phyloP scores from a whole-genome alignment of 164 flowering plant species.

The Santalum album region DNA sequence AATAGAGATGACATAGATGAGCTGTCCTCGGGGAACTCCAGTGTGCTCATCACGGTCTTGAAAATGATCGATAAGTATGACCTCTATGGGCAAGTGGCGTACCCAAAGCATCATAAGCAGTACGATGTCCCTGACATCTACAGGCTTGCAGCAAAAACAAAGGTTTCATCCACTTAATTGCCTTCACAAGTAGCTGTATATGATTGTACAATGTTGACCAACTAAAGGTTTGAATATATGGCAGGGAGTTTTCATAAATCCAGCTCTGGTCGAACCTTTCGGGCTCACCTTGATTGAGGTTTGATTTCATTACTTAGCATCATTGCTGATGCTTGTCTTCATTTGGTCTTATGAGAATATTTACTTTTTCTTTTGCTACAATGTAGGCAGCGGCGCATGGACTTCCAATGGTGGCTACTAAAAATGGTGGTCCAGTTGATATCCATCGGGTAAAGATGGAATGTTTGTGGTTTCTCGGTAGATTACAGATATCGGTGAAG shows the following conservation, averaged over 20 bases:
- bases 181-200: neutral
- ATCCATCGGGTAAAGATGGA: slow-evolving; percentile 54
- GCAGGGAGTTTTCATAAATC: slow-evolving; percentile 98
- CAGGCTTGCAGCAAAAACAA: slow-evolving; percentile 79
- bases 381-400: slow-evolving; percentile 97
- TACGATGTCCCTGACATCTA: slow-evolving; percentile 92
- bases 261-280: slow-evolving; percentile 93
- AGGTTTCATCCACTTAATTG: slow-evolving; percentile 26
- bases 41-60: slow-evolving; percentile 72
- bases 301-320: slow-evolving; percentile 11
- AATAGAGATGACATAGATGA: slow-evolving; percentile 91
- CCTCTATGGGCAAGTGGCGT: slow-evolving; percentile 89
- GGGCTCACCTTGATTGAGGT: slow-evolving; percentile 98
- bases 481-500: too few relatives aligned
- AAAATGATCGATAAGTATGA: slow-evolving; percentile 88
- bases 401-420: slow-evolving; percentile 97
- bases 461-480: too few relatives aligned
- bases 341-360: neutral
- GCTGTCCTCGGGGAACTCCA: slow-evolving; percentile 75
- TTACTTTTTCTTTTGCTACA: slow-evolving; percentile 5
- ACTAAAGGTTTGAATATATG: slow-evolving; percentile 7
- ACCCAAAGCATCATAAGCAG: slow-evolving; percentile 96
- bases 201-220: slow-evolving; percentile 4
- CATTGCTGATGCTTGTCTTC: neutral
- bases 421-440: slow-evolving; percentile 97